phyloP scores from a whole-genome alignment of 108 stramenopile species.

The Stephanodiscus minutulus region DNA sequence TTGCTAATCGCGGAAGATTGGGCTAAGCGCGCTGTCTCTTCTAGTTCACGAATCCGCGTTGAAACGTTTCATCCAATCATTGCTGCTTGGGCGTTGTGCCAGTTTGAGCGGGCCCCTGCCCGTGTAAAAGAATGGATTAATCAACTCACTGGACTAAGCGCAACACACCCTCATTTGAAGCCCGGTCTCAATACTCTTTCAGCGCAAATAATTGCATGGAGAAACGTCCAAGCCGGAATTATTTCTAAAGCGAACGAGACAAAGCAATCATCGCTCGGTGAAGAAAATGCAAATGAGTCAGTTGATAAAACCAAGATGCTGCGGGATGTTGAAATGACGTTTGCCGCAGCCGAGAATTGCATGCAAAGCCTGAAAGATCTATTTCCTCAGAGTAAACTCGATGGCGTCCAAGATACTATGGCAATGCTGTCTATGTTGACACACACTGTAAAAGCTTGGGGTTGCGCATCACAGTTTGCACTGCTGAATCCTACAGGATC shows the following conservation, averaged over 20 bases:
- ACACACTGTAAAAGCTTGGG: slow-evolving; percentile 27
- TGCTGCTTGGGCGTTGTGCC: slow-evolving; percentile 63
- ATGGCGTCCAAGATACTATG: slow-evolving; percentile 14
- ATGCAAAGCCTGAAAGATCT: slow-evolving; percentile 18
- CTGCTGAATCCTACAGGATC: background rate
- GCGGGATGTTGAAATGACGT: slow-evolving; percentile 11
- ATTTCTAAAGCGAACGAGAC: slow-evolving; percentile 1
- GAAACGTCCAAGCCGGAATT: slow-evolving; percentile 22
- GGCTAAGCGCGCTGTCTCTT: slow-evolving; percentile 23
- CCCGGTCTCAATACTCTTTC: slow-evolving; percentile 29
- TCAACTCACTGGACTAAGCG: slow-evolving; percentile 19
- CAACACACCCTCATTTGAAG: slow-evolving; percentile 23
- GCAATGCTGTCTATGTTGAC: slow-evolving; percentile 26
- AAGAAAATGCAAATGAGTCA: background rate
- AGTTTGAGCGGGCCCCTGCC: slow-evolving; percentile 48
- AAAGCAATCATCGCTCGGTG: background rate
- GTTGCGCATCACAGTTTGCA: slow-evolving; percentile 26
- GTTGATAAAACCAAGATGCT: background rate
- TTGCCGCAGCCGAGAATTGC: slow-evolving; percentile 36
- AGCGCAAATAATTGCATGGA: slow-evolving; percentile 39
- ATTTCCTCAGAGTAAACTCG: slow-evolving; percentile 10
- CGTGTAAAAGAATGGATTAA: slow-evolving; percentile 63
- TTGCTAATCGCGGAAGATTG: slow-evolving; percentile 56
- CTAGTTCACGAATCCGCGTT: slow-evolving; percentile 24
- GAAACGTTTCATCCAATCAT: slow-evolving; percentile 76